A percentile compares a stretch with the other conserved stretches of the same genome.
Evolutionary conservation across 139 green algal genomes (phyloP).

Genomic region (Coelastrella sp.): DNA sequence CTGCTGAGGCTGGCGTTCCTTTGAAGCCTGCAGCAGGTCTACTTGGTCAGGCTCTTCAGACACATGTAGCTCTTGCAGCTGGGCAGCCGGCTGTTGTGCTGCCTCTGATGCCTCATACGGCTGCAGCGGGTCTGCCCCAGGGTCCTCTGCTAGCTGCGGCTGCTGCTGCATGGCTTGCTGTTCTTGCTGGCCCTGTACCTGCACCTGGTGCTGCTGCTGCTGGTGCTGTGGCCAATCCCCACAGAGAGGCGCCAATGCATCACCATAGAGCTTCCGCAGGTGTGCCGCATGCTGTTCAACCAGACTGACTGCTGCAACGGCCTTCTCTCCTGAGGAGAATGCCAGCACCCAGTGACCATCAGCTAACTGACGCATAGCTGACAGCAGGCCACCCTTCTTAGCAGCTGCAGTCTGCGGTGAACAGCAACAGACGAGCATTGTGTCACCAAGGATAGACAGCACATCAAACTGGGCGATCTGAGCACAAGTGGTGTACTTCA

Average conservation of each 20-base stretch:
- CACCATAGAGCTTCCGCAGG: conserved; percentile 57
- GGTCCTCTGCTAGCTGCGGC: neutral
- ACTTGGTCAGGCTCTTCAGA: too few species aligned
- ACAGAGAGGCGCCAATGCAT: conserved; percentile 56
- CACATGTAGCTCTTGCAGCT: too few species aligned
- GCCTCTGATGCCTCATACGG: too few species aligned
- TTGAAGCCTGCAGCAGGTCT: too few species aligned
- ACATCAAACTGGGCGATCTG: neutral
- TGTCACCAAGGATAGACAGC: neutral
- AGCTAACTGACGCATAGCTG: conserved; percentile 70
- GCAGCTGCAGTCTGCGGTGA: conserved; percentile 21
- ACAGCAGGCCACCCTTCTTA: conserved; percentile 63
- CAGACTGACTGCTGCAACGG: conserved; percentile 62
- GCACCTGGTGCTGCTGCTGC: neutral
- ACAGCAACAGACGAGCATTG: neutral
- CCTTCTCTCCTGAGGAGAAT: conserved; percentile 71
- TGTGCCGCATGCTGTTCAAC: conserved; percentile 60
- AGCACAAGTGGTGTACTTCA: neutral
- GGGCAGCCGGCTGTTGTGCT: too few species aligned
- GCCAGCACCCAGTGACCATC: conserved; percentile 92
- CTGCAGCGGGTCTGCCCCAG: too few species aligned
- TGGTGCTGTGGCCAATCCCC: neutral
- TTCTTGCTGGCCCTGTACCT: neutral
- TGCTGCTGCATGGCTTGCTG: conserved; percentile 9
- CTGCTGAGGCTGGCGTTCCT: too few species aligned